These are phyloP conservation scores for Psilocybe mexicana DNA, from an alignment of 1,284 basidiomycete species.

Conservation along the genomic window DNA sequence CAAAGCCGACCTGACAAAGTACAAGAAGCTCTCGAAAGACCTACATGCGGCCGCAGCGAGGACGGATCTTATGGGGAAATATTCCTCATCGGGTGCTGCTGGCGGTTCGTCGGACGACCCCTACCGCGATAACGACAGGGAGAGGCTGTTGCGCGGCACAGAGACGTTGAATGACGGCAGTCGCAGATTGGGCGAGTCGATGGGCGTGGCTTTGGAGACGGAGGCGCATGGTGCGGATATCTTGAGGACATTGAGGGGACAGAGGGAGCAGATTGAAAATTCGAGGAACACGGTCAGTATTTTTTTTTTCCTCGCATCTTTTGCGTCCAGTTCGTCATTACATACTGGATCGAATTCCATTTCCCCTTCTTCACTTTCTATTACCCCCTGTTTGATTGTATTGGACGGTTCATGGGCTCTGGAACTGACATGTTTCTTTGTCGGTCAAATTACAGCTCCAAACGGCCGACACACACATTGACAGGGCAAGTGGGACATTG, in stretches of 20 bases:
- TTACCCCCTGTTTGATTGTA: too few species aligned
- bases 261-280: slow-evolving; percentile 93
- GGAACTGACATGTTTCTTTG: too few species aligned
- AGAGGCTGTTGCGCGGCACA: slow-evolving; percentile 71
- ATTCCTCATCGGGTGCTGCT: slow-evolving; percentile 15
- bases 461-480: slow-evolving; percentile 42
- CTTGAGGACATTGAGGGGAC: slow-evolving; percentile 75
- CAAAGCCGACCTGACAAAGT: slow-evolving; percentile 68
- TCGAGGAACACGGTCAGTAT: slow-evolving; percentile 77
- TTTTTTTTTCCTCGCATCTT: background rate
- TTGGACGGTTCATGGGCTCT: too few species aligned
- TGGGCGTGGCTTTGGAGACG: slow-evolving; percentile 89
- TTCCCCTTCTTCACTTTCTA: background rate
- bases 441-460: slow-evolving; percentile 30
- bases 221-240: slow-evolving; percentile 94
- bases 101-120: slow-evolving; percentile 66
- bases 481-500: slow-evolving; percentile 43
- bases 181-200: slow-evolving; percentile 77
- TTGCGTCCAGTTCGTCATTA: background rate
- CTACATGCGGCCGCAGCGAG: slow-evolving; percentile 54
- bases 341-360: background rate
- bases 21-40: slow-evolving; percentile 77
- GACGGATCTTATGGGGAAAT: slow-evolving; percentile 48
- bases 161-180: slow-evolving; percentile 70
- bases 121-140: slow-evolving; percentile 65